These are phyloP conservation scores for Yamadazyma triangularis DNA, from an alignment of 1,139 yeast species.

Conservation along the genomic window DNA sequence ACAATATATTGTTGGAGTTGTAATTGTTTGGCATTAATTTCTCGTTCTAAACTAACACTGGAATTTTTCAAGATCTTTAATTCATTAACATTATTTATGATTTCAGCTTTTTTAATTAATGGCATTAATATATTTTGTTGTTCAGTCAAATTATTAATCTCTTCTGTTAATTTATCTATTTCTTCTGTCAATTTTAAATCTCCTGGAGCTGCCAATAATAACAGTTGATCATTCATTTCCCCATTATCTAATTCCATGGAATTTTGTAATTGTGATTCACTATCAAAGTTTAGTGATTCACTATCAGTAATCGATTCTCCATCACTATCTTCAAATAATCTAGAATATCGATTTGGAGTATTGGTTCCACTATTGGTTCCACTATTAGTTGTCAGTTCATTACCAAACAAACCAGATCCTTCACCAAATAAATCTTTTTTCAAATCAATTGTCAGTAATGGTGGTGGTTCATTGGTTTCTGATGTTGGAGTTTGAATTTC, in stretches of 20 bases:
- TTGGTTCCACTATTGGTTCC: slow-evolving; percentile 2
- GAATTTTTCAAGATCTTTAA: slow-evolving; percentile 66
- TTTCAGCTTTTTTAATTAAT: slow-evolving; percentile 71
- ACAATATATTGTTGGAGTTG: slow-evolving; percentile 78
- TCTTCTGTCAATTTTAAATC: slow-evolving; percentile 65
- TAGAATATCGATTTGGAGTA: slow-evolving; percentile 17
- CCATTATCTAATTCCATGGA: slow-evolving; percentile 6
- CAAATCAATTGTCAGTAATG: slow-evolving; percentile 8
- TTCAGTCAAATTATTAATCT: slow-evolving; percentile 56
- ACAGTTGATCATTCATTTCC: slow-evolving; percentile 11
- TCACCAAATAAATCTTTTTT: slow-evolving; percentile 34
- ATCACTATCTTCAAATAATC: slow-evolving; percentile 32
- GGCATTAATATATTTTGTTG: slow-evolving; percentile 66
- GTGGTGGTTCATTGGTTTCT: too few relatives aligned
- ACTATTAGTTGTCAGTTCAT: slow-evolving; percentile 11
- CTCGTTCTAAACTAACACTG: slow-evolving; percentile 58
- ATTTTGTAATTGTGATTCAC: slow-evolving; percentile 3
- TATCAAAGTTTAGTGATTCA: slow-evolving; percentile 23
- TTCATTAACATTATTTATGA: slow-evolving; percentile 71
- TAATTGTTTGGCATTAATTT: slow-evolving; percentile 64
- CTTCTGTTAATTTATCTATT: slow-evolving; percentile 50
- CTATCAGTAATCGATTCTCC: slow-evolving; percentile 32
- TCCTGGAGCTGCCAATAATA: slow-evolving; percentile 61
- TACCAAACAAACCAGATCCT: slow-evolving; percentile 21
- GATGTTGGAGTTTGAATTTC: too few relatives aligned